phyloP scores from a whole-genome alignment of 1,139 yeast species.

The Trichomonascaceae sp. region DNA sequence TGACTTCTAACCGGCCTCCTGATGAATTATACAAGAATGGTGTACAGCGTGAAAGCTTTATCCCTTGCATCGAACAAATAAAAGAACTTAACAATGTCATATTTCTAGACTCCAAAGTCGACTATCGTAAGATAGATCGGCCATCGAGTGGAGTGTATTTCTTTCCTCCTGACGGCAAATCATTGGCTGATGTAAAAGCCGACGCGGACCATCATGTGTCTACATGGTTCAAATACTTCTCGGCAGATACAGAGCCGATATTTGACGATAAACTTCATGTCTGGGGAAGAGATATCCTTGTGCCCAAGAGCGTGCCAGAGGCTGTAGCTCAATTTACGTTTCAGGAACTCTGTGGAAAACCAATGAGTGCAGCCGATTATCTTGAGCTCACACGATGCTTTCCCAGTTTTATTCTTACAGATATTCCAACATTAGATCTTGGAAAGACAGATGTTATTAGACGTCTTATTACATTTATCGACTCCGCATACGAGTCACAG shows the following conservation, averaged over 20 bases:
- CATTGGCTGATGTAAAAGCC: constrained; percentile 45
- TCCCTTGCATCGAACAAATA: constrained; percentile 83
- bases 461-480: constrained; percentile 86
- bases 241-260: constrained; percentile 43
- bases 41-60: constrained; percentile 80
- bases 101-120: constrained; percentile 83
- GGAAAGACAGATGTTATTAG: constrained; percentile 78
- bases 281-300: constrained; percentile 81
- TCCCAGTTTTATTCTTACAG: constrained; percentile 77
- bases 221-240: constrained; percentile 74
- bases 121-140: constrained; percentile 81
- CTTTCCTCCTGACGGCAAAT: constrained; percentile 43
- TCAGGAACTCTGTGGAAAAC: constrained; percentile 75
- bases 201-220: constrained; percentile 59
- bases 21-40: constrained; percentile 91
- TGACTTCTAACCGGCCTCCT: constrained; percentile 93
- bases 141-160: constrained; percentile 80
- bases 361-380: constrained; percentile 95
- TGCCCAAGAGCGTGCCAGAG: constrained; percentile 73
- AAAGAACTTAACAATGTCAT: constrained; percentile 71
- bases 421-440: constrained; percentile 78
- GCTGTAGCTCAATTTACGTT: constrained; percentile 87
- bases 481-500: constrained; percentile 89
- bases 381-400: constrained; percentile 73
- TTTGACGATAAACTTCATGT: constrained; percentile 46